Evolutionary conservation across 108 stramenopile genomes (phyloP), one percentile per base, ranked within the genome.

Genomic region (Nannochloropsis gaditana): DNA sequence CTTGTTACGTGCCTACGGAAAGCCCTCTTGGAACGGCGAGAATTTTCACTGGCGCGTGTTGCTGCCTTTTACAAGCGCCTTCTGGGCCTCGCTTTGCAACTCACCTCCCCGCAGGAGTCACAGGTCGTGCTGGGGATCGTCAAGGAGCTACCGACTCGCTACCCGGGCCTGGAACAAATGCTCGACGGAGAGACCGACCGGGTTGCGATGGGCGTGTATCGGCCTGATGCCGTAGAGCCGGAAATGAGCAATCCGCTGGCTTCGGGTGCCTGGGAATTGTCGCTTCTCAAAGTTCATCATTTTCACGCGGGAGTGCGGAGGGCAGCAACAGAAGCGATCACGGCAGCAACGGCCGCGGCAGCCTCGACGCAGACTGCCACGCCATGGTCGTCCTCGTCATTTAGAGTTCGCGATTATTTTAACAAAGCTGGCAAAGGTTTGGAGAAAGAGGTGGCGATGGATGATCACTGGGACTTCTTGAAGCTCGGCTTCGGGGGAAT

Each of bases 141-240:
- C 15, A 85, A 89, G 79, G 80, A 82, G 73, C 85, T 89, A 15
- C 85, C 85, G 43, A 81, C 85, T 43, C 81, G 88, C 31, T 89
- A 89, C 83, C 84, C 84, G 10, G 83, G 85, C 44, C 47, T 85
- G 45, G 47, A 82, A 45, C 88, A 89, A 83, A 59, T 89, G 9
- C 79, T 89, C 6, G 88, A 89, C 79, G 85, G 85, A 79, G 88
- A 89, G 83, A 83, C 85, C n/a, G 88, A 89, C 85, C 81, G 88
- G 43, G 85, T 85, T 4, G 88, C 85, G 15, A 59, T 83, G 73
- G 88, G 88, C 5, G 82, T 85, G 17, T 89, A 83, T 45, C 79
- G 44, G 0, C 85, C 88, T 8, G 81, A 81, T 11, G 44, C 85
- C 44, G 21, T 45, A 8, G 85, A 89, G 42, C 88, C 88, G 41